phyloP scores from a whole-genome alignment of 768 basidiomycete genomes.

The Lentinula sp. region DNA sequence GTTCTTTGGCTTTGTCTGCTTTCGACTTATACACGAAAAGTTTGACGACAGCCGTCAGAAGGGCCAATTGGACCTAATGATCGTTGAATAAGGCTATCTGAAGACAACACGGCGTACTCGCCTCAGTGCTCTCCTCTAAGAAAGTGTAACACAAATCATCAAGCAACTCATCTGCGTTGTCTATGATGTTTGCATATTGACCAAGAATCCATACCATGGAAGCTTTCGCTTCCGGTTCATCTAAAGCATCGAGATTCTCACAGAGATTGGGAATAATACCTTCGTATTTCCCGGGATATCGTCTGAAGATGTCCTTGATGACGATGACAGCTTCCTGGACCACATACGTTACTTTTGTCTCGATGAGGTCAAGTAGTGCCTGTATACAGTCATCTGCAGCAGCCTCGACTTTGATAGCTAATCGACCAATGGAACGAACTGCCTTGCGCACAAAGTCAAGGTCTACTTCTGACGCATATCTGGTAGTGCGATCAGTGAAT shows the following conservation, averaged over 20 bases:
- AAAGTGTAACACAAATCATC: slow-evolving; percentile 89
- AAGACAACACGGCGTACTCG: slow-evolving; percentile 24
- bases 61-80: slow-evolving; percentile 84
- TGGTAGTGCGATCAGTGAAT: slow-evolving; percentile 23
- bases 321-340: slow-evolving; percentile 97
- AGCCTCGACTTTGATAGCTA: slow-evolving; percentile 94
- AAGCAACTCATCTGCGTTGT: slow-evolving; percentile 91
- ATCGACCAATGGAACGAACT: slow-evolving; percentile 91
- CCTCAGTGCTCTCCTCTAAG: slow-evolving; percentile 91
- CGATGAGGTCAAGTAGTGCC: slow-evolving; percentile 78
- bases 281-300: slow-evolving; percentile 96
- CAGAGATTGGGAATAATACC: slow-evolving; percentile 92
- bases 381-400: slow-evolving; percentile 90
- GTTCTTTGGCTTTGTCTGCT: slow-evolving; percentile 78
- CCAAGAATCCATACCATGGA: slow-evolving; percentile 98
- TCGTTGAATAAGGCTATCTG: neutral
- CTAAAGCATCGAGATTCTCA: slow-evolving; percentile 84
- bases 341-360: slow-evolving; percentile 92
- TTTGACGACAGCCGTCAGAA: slow-evolving; percentile 93
- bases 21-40: slow-evolving; percentile 87
- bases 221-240: slow-evolving; percentile 95
- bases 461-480: slow-evolving; percentile 97
- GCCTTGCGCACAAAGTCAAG: slow-evolving; percentile 98
- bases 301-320: slow-evolving; percentile 95
- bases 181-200: slow-evolving; percentile 92